These are phyloP conservation scores for Chrysosporium queenslandicum DNA, from an alignment of 2,329 filamentous ascomycete genomes.

Conservation along the genomic window DNA sequence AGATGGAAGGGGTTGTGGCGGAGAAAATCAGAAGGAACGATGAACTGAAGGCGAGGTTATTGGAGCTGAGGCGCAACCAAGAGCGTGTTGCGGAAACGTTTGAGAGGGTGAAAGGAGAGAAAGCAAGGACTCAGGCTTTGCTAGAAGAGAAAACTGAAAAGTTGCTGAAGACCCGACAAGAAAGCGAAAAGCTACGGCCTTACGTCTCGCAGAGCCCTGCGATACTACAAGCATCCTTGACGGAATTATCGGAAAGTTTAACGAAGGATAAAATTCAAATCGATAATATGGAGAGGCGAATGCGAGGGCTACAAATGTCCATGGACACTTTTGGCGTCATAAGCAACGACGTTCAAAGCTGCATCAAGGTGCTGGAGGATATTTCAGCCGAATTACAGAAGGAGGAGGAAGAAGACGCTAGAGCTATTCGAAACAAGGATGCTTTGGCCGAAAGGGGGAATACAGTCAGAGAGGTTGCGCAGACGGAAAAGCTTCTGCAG, in stretches of 20 bases:
- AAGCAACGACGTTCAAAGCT: slow-evolving; percentile 71
- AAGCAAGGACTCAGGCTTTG: slow-evolving; percentile 59
- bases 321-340: slow-evolving; percentile 82
- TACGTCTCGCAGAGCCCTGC: slow-evolving; percentile 86
- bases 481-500: slow-evolving; percentile 71
- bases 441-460: slow-evolving; percentile 79
- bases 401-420: slow-evolving; percentile 79
- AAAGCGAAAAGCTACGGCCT: slow-evolving; percentile 78
- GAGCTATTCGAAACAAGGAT: slow-evolving; percentile 72
- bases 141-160: slow-evolving; percentile 43
- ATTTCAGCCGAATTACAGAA: slow-evolving; percentile 73
- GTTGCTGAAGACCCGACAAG: slow-evolving; percentile 60
- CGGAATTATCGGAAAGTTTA: slow-evolving; percentile 71
- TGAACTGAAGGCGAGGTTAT: slow-evolving; percentile 68
- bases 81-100: slow-evolving; percentile 72
- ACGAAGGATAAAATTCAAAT: slow-evolving; percentile 72
- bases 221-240: slow-evolving; percentile 68
- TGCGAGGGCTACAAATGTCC: slow-evolving; percentile 84
- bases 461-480: slow-evolving; percentile 82
- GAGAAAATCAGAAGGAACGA: slow-evolving; percentile 82
- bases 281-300: slow-evolving; percentile 73
- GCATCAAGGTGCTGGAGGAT: slow-evolving; percentile 81
- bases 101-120: slow-evolving; percentile 72
- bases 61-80: slow-evolving; percentile 72
- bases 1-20: slow-evolving; percentile 69